Evolutionary conservation across 345 rosid species (phyloP).

Genomic region (Cardamine chenopodiifolia): DNA sequence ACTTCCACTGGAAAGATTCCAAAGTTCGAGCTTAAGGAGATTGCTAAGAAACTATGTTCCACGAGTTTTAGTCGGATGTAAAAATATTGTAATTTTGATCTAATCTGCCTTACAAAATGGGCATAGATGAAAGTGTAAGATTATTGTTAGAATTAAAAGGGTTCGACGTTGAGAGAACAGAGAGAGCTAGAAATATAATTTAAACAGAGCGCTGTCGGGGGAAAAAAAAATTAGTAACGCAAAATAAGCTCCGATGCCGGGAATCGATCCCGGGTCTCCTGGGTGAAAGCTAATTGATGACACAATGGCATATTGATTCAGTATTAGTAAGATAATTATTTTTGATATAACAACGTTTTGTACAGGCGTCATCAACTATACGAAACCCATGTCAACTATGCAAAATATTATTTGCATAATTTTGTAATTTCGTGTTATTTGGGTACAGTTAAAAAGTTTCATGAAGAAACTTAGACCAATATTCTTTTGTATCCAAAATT

Average conservation of each 20-base stretch:
- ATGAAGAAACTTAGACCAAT: background rate
- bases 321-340: background rate
- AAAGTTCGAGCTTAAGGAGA: too few relatives aligned
- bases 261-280: slow-evolving; percentile 98
- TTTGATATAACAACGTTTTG: background rate
- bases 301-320: rapidly evolving
- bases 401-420: background rate
- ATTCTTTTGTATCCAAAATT: background rate
- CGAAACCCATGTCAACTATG: background rate
- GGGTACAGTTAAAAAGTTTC: background rate
- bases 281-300: slow-evolving; percentile 75
- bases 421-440: background rate
- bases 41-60: slow-evolving; percentile 25
- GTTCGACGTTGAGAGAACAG: background rate
- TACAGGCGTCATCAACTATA: too few relatives aligned
- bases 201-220: too few relatives aligned
- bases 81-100: background rate
- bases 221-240: background rate
- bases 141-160: too few relatives aligned
- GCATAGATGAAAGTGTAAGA: background rate
- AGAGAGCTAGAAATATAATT: too few relatives aligned
- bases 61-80: background rate
- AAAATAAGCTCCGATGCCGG: slow-evolving; percentile 72
- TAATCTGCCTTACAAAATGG: background rate
- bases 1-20: slow-evolving; percentile 27